Evolutionary conservation across 768 basidiomycete species (phyloP), one percentile per base, ranked within the genome.

Genomic region (Termitomyces titanicus): DNA sequence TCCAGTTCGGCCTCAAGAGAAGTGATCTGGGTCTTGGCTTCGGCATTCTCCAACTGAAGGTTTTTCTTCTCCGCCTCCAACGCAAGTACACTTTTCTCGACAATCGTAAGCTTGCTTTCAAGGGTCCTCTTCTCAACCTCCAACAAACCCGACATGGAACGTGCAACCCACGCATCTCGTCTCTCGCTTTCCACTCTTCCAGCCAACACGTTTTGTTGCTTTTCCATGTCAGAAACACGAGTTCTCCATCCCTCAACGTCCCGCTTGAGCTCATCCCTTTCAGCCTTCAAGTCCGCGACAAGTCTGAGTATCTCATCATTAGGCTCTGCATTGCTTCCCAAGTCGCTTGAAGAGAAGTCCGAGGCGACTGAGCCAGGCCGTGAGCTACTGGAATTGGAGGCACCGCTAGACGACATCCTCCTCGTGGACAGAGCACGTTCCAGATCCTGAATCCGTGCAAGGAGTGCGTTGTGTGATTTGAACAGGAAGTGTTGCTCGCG

Each of bases 161-260:
- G 79, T n/a, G 89, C 85, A 38, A 93, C 80, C 86, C 89, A 92
- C 2, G 86, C 86, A 54, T 94, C 92, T 51, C 85, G 79, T 24
- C 89, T 79, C 71, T 94, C 92, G n/a, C 73, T 76, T 43, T 93
- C 90, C 13, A 92, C 78, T 11, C 88, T 76, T 56, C 81, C 82
- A 24, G 82, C 79, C 47, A 96, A 80, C 35, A 85, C 72, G 39
- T 76, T 73, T 22, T 84, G 70, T 61, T 86, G 85, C 53, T 82
- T 85, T 62, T 96, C 91, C 62, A 92, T 76, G 64, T 89, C 87
- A 13, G 75, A 76, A 45, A 94, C 89, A 22, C 94, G 79, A 33
- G 71, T 78, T 57, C 89, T 79, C 92, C 94, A 96, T 0, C 88
- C 89, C 60, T 93, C 88, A 0, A 94, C 85, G 68, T 98, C 94